A percentile compares a stretch with the other conserved stretches of the same genome.
Evolutionary conservation across 768 basidiomycete genomes (phyloP).

Genomic region (Leccinellum albellum): DNA sequence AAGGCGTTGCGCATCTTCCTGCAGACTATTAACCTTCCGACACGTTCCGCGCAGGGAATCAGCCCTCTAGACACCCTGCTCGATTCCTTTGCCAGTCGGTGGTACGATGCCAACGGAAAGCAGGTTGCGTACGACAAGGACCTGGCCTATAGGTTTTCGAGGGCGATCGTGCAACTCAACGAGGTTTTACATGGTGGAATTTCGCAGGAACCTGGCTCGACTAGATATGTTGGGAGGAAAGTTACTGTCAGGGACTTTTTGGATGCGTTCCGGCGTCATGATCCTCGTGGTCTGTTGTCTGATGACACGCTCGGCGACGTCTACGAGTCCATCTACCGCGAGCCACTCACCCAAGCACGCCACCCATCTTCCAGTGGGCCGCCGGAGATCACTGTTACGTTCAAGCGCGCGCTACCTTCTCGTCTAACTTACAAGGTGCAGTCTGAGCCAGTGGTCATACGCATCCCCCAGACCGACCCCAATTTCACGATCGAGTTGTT

Average conservation of each 20-base stretch:
- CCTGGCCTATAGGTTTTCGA: conserved; percentile 69
- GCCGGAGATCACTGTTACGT: conserved; percentile 55
- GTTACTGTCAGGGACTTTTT: conserved; percentile 78
- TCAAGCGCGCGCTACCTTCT: conserved; percentile 71
- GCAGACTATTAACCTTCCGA: conserved; percentile 69
- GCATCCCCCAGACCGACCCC: conserved; percentile 83
- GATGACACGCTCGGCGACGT: conserved; percentile 76
- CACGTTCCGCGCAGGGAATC: conserved; percentile 32
- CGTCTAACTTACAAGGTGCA: conserved; percentile 84
- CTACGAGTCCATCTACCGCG: conserved; percentile 71
- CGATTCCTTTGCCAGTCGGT: conserved; percentile 80
- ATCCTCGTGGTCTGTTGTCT: conserved; percentile 63
- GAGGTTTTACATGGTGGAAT: conserved; percentile 80
- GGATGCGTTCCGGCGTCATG: conserved; percentile 76
- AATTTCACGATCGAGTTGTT: conserved; percentile 76
- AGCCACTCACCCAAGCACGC: conserved; percentile 70
- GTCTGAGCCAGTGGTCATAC: conserved; percentile 83
- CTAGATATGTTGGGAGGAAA: conserved; percentile 51
- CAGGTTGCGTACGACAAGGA: conserved; percentile 81
- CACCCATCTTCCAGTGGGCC: conserved; percentile 37
- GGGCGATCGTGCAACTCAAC: conserved; percentile 83
- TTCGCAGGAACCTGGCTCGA: conserved; percentile 54
- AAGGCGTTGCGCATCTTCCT: conserved; percentile 87
- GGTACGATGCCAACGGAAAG: conserved; percentile 85
- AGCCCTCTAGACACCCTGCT: conserved; percentile 56